These are phyloP conservation scores for Chlamydomonas incerta DNA, from an alignment of 139 green algal genomes.

Conservation along the genomic window DNA sequence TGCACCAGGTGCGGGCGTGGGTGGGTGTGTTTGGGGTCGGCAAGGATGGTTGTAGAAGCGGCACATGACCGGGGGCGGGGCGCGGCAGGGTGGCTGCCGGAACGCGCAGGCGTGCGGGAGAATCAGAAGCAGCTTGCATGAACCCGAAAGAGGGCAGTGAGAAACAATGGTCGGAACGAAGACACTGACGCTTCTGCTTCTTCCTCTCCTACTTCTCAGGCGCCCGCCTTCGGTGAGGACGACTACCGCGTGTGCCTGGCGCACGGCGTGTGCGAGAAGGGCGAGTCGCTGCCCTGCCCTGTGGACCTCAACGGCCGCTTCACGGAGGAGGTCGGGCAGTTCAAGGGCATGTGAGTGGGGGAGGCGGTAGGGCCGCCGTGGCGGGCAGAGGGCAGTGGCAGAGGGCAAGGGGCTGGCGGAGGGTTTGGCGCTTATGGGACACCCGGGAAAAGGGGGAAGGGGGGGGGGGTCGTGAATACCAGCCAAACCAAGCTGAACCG, in stretches of 20 bases:
- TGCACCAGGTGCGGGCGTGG: conserved; percentile 82
- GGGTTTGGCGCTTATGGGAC: no score
- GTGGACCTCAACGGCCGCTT: conserved; percentile 94
- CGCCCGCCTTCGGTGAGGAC: conserved; percentile 98
- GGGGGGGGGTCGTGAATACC: no score
- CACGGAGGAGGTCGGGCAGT: conserved; percentile 84
- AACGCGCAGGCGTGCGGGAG: no score
- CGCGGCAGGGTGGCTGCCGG: no score
- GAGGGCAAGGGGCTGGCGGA: not conserved
- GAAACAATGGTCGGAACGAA: no score
- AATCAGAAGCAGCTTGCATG: no score
- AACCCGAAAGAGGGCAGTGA: no score
- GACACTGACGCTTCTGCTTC: not conserved
- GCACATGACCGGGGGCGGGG: not conserved
- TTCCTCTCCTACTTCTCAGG: conserved; percentile 40
- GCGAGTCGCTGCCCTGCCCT: conserved; percentile 86
- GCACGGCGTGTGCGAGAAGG: conserved; percentile 84
- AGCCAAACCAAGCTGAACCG: no score
- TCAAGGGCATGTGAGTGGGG: conserved; percentile 73
- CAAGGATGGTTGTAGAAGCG: not conserved
- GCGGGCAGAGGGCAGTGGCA: no score
- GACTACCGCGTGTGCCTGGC: conserved; percentile 96
- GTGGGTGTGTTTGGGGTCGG: not conserved
- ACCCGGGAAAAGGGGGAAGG: no score
- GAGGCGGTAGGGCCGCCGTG: no score